These are phyloP conservation scores for Heracleum sosnowskyi DNA, from an alignment of 129 eudicot species.

Conservation along the genomic window DNA sequence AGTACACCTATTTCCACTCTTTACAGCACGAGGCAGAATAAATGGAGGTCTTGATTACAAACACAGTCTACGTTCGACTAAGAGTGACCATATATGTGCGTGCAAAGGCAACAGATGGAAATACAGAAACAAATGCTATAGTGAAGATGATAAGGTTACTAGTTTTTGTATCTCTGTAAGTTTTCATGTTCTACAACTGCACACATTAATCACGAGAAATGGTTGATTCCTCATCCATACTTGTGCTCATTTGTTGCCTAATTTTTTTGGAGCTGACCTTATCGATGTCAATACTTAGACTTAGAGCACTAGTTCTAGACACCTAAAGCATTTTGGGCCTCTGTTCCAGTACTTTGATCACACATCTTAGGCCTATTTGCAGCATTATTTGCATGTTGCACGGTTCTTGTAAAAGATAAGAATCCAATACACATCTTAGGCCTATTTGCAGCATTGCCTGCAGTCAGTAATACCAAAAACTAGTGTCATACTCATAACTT, in stretches of 20 bases:
- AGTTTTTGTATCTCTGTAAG: neutral
- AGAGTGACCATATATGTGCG: neutral
- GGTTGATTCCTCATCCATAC: conserved; percentile 27
- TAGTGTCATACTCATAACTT: neutral
- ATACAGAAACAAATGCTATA: neutral
- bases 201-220: conserved; percentile 22
- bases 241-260: conserved; percentile 21
- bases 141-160: neutral
- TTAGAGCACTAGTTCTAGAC: conserved; percentile 42
- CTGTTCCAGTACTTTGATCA: conserved; percentile 49
- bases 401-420: conserved; percentile 48
- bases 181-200: neutral
- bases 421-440: conserved; percentile 43
- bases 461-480: neutral
- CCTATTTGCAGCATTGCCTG: conserved; percentile 57
- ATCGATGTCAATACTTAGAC: conserved; percentile 29
- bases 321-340: conserved; percentile 50
- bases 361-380: conserved; percentile 54
- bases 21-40: too few relatives aligned
- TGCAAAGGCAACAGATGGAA: neutral
- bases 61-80: too few relatives aligned
- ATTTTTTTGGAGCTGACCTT: conserved; percentile 12
- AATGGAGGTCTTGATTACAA: neutral
- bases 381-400: conserved; percentile 63
- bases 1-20: too few relatives aligned